phyloP scores from a whole-genome alignment of 2,329 filamentous ascomycete species.

The Teratosphaeria zuluensis region DNA sequence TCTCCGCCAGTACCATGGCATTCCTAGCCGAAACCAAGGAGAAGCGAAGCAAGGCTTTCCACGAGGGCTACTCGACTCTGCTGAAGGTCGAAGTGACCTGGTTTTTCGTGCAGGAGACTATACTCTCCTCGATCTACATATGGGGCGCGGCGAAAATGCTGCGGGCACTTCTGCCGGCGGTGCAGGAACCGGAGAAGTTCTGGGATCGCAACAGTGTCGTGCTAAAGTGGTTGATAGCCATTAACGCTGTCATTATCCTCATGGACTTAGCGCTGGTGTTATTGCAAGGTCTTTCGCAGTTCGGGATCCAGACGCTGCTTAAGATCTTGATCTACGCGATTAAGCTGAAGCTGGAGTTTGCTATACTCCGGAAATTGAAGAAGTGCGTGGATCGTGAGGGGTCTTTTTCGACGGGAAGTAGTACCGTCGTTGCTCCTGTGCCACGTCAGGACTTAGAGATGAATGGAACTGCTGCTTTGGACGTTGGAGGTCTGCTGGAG shows the following conservation, averaged over 20 bases:
- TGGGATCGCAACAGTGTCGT: not conserved
- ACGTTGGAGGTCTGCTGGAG: not conserved
- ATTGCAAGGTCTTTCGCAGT: constrained; percentile 20
- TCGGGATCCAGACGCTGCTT: constrained; percentile 24
- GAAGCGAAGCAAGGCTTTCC: not conserved
- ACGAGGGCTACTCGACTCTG: not conserved
- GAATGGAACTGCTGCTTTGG: not conserved
- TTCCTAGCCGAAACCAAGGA: not conserved
- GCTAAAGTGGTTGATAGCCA: constrained; percentile 23
- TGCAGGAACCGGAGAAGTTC: not conserved
- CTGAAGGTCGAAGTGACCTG: not conserved
- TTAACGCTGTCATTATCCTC: constrained; percentile 27
- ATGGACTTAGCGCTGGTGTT: constrained; percentile 24
- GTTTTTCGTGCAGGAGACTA: not conserved
- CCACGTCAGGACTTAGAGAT: not conserved
- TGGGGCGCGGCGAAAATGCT: not conserved
- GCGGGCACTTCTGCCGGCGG: not conserved
- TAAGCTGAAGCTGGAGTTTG: constrained; percentile 13
- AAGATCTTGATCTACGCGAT: constrained; percentile 24
- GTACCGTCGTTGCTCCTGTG: not conserved
- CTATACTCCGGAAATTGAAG: constrained; percentile 14
- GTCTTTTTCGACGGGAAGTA: not conserved
- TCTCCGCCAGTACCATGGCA: not conserved
- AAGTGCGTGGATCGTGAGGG: not conserved
- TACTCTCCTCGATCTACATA: not conserved